Base-by-base conservation (phyloP, 257 asterid species). In the Forsythia viridissima region DNA sequence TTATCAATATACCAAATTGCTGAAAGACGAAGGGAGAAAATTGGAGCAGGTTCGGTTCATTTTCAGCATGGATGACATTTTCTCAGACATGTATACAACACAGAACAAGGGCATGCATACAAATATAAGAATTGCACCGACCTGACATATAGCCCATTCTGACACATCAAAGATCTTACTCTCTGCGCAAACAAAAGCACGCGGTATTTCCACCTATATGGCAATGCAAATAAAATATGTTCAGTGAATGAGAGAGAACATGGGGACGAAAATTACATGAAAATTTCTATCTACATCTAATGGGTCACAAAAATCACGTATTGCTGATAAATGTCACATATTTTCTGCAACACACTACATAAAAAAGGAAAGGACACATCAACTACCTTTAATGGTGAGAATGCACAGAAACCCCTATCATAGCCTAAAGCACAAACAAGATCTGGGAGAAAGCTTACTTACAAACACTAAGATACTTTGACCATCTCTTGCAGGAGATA, bases 81-180 rank as follows among this genome's bases (percentile, higher is more conserved):
- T 70, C 7, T 51, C 0, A 3, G 41, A 55, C 55, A 13, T 15
- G 24, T 55, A 55, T 20, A 55, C 9, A n/a, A 55, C 57, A 70
- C 43, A 55, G 16, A 24, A 71, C 39, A 70, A 59, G 36, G 78
- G 34, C 68, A 44, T n/a, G 57, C 72, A 16, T 44, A 65, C 65
- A 71, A n/a, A 52, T 11, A 68, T 11, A 68, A 59, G 42, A 41
- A 59, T 68, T 52, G 72, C 63, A 84, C 93, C 41, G 61, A 96
- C 99, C 98, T 96, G 99, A 80, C 99, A 96, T 86, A 89, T 89
- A 39, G 99, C 99, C 99, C 99, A 96, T 84, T 96, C 99, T 0
- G 99, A 96, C 40, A 96, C 99, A 78, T 96, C 99, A 76, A 94
- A 96, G 72, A 96, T 88, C 88, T 76, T 96, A 93, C 90, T 91